Evolutionary conservation across 345 rosid species (phyloP).

Genomic region (Populus euphratica): DNA sequence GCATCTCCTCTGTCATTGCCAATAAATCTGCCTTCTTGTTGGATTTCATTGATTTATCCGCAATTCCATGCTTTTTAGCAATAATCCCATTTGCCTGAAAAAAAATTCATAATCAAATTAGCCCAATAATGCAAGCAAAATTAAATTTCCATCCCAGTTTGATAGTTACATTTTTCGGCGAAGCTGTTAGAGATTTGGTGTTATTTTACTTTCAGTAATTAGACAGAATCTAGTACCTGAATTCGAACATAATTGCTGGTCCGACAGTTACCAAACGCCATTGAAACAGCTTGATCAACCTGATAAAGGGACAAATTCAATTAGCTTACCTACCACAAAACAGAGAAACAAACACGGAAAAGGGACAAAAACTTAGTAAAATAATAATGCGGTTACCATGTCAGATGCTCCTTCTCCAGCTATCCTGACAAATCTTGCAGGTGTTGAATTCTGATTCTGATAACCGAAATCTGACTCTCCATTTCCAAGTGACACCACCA

Average conservation of each 20-base stretch:
- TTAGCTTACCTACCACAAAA: conserved; percentile 9
- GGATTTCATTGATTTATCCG: neutral
- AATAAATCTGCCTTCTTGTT: conserved; percentile 12
- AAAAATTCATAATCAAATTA: no score
- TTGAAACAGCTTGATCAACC: conserved; percentile 94
- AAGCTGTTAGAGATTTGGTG: neutral
- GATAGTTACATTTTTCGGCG: neutral
- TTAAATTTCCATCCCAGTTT: neutral
- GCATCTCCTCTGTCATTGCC: conserved; percentile 27
- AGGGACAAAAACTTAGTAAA: neutral
- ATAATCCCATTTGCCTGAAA: conserved; percentile 28
- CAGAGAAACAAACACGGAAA: neutral
- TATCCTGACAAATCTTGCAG: conserved; percentile 35
- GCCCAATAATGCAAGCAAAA: neutral
- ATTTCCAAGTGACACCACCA: conserved; percentile 80
- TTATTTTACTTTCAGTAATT: neutral
- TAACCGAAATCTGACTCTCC: conserved; percentile 49
- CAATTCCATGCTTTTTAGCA: neutral
- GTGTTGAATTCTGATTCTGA: conserved; percentile 12
- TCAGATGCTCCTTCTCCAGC: conserved; percentile 70
- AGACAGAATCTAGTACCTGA: conserved; percentile 45
- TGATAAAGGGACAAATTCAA: conserved; percentile 18
- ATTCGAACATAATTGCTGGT: conserved; percentile 63
- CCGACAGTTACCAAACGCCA: conserved; percentile 69
- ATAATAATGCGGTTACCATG: conserved; percentile 25